These are phyloP conservation scores for Diutina neorugosa DNA, from an alignment of 1,139 yeast genomes.

Conservation along the genomic window DNA sequence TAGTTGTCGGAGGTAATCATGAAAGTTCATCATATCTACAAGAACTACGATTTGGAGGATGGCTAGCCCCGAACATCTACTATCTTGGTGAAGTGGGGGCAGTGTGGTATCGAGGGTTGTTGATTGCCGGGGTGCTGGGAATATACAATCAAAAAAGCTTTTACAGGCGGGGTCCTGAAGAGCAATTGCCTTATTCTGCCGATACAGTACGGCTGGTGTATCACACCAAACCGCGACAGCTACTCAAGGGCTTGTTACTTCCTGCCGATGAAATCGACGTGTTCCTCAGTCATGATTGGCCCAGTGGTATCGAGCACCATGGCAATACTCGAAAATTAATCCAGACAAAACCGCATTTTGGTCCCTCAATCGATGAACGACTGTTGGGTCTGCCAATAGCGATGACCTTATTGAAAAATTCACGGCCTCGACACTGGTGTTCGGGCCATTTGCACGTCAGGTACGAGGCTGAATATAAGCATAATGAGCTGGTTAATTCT, in stretches of 20 bases:
- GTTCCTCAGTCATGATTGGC: slow-evolving; percentile 89
- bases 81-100: slow-evolving; percentile 74
- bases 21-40: slow-evolving; percentile 73
- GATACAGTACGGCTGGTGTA: slow-evolving; percentile 46
- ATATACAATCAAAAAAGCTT: slow-evolving; percentile 38
- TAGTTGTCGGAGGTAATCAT: slow-evolving; percentile 93
- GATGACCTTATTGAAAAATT: slow-evolving; percentile 34
- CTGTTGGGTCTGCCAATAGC: slow-evolving; percentile 71
- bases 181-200: slow-evolving; percentile 33
- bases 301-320: slow-evolving; percentile 56
- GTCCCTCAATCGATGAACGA: slow-evolving; percentile 45
- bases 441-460: slow-evolving; percentile 82
- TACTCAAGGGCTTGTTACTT: slow-evolving; percentile 35
- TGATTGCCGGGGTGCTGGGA: slow-evolving; percentile 79
- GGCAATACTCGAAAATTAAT: slow-evolving; percentile 47
- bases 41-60: slow-evolving; percentile 79
- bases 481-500: slow-evolving; percentile 7
- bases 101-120: slow-evolving; percentile 59
- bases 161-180: background rate
- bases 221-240: slow-evolving; percentile 61
- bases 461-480: slow-evolving; percentile 40
- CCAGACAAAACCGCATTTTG: slow-evolving; percentile 53
- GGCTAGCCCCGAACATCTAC: slow-evolving; percentile 88
- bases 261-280: slow-evolving; percentile 26
- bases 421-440: slow-evolving; percentile 70